Conservation (phyloP, 495 filamentous ascomycete genomes). For the Umbilicaria muhlenbergii region DNA sequence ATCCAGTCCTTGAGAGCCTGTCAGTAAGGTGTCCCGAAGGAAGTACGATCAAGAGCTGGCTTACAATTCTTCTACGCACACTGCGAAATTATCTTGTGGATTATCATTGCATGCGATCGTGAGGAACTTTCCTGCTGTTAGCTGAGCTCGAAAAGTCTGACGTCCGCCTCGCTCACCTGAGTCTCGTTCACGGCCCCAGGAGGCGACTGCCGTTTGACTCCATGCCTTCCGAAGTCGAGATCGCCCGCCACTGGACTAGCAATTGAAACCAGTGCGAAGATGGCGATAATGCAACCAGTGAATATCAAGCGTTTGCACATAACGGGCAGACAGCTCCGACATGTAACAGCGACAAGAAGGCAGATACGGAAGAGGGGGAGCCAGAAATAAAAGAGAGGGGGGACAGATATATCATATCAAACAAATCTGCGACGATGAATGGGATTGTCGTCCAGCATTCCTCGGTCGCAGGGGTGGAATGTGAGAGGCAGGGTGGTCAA, state of each 20-base stretch:
- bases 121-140: conserved; percentile 4
- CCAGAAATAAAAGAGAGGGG: too few relatives aligned
- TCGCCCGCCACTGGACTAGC: not conserved
- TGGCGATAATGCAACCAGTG: too few relatives aligned
- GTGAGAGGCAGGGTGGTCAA: too few relatives aligned
- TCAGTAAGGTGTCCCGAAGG: not conserved
- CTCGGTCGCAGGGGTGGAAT: too few relatives aligned
- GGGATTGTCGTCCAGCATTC: too few relatives aligned
- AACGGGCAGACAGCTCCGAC: too few relatives aligned
- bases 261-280: not conserved
- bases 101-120: conserved; percentile 6
- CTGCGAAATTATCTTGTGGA: conserved; percentile 1
- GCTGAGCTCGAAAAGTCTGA: not conserved
- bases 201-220: not conserved
- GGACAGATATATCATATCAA: too few relatives aligned
- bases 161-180: conserved; percentile 5
- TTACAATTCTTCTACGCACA: conserved; percentile 7
- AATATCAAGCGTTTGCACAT: too few relatives aligned
- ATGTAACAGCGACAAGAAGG: too few relatives aligned
- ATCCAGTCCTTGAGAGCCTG: not conserved
- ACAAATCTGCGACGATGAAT: too few relatives aligned
- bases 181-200: not conserved
- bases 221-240: too few relatives aligned
- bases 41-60: not conserved
- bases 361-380: too few relatives aligned